phyloP scores from a whole-genome alignment of 352 stramenopile species.

The Phytophthora pinifolia region DNA sequence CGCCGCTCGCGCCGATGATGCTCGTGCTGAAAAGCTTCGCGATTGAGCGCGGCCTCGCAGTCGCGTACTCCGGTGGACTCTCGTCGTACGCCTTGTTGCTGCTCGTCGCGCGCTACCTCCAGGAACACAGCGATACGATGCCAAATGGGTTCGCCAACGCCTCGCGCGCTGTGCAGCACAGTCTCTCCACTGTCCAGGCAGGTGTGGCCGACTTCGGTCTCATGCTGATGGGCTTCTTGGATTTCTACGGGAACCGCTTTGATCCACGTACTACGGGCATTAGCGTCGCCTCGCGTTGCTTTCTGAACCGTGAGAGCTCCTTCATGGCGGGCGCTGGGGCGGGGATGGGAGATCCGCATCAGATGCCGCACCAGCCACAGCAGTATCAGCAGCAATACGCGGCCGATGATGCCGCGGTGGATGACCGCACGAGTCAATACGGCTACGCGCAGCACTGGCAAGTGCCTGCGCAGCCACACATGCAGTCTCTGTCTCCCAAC shows the following conservation, averaged over 20 bases:
- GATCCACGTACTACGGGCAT: slow-evolving; percentile 91
- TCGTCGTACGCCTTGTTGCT: slow-evolving; percentile 96
- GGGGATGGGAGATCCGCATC: slow-evolving; percentile 32
- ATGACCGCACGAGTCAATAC: slow-evolving; percentile 52
- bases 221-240: slow-evolving; percentile 95
- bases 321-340: slow-evolving; percentile 28
- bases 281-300: slow-evolving; percentile 80
- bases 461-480: slow-evolving; percentile 39
- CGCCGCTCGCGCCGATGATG: slow-evolving; percentile 94
- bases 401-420: slow-evolving; percentile 46
- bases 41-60: slow-evolving; percentile 92
- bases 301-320: slow-evolving; percentile 77
- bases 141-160: slow-evolving; percentile 65
- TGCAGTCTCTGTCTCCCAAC: slow-evolving; percentile 49
- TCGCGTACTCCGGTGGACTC: slow-evolving; percentile 96
- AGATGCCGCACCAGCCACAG: slow-evolving; percentile 47
- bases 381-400: slow-evolving; percentile 51
- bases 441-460: slow-evolving; percentile 63
- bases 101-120: slow-evolving; percentile 94
- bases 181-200: slow-evolving; percentile 58
- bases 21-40: slow-evolving; percentile 96
- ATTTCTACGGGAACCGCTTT: slow-evolving; percentile 97
- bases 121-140: slow-evolving; percentile 78
- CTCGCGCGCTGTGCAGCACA: slow-evolving; percentile 57
- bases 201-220: slow-evolving; percentile 90